phyloP scores from a whole-genome alignment of 306 rosid genomes.

The Malus fusca region DNA sequence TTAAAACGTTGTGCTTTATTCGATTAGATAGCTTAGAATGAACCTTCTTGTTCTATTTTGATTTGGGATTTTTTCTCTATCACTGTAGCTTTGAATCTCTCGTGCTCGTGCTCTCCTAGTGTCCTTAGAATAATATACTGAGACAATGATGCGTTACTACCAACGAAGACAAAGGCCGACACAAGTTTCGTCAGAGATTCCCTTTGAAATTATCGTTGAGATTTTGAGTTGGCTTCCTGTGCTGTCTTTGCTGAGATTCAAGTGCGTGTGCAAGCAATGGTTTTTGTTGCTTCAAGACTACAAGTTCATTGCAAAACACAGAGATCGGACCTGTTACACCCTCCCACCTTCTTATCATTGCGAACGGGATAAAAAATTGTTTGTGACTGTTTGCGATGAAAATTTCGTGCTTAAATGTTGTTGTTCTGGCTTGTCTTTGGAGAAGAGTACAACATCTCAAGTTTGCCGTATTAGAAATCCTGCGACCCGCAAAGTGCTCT shows the following conservation, averaged over 20 bases:
- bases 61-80: too few relatives aligned
- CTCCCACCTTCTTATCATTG: neutral
- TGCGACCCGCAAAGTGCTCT: neutral
- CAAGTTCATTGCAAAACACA: neutral
- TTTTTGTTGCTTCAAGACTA: neutral
- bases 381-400: neutral
- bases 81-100: too few relatives aligned
- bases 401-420: neutral
- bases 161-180: neutral
- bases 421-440: neutral
- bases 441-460: neutral
- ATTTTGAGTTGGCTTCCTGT: slow-evolving; percentile 1
- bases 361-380: too few relatives aligned
- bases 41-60: too few relatives aligned
- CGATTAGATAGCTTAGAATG: too few relatives aligned
- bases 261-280: neutral
- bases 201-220: neutral
- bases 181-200: neutral
- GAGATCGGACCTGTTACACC: neutral
- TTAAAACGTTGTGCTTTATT: too few relatives aligned
- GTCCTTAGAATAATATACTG: too few relatives aligned
- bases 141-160: neutral
- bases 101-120: too few relatives aligned
- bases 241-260: neutral
- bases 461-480: neutral